Evolutionary conservation across 2,329 filamentous ascomycete genomes (phyloP).

Genomic region (Penicillium sp.): DNA sequence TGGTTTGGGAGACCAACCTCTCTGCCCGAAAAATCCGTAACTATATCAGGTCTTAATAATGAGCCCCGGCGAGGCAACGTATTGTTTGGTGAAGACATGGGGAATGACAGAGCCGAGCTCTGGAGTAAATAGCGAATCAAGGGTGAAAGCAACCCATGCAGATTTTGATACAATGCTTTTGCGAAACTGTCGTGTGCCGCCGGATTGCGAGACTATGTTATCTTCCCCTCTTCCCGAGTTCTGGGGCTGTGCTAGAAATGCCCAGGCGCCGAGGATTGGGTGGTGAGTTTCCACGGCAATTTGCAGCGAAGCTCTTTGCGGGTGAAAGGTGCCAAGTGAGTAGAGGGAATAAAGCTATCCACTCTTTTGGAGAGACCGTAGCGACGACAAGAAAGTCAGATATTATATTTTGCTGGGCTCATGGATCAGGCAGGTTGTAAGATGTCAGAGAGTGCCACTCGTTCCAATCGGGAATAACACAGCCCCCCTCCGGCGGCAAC

Average conservation of each 20-base stretch:
- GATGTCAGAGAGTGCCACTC: neutral
- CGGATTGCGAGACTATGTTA: conserved; percentile 1
- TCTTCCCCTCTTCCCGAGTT: conserved; percentile 4
- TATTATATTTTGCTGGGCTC: neutral
- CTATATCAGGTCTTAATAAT: conserved; percentile 18
- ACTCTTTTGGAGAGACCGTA: neutral
- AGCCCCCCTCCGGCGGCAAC: conserved; percentile 5
- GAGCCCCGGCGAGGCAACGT: conserved; percentile 12
- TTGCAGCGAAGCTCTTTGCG: neutral
- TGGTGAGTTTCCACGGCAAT: neutral
- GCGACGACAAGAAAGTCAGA: neutral
- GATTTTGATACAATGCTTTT: neutral
- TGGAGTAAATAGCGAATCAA: neutral
- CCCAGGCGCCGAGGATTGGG: conserved; percentile 13
- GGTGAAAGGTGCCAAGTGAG: conserved; percentile 2
- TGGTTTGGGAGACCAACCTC: conserved; percentile 14
- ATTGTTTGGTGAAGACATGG: conserved; percentile 7
- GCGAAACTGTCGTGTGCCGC: neutral
- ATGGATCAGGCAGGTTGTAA: neutral
- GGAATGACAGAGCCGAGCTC: neutral
- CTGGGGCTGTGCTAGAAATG: conserved; percentile 22
- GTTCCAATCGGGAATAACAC: neutral
- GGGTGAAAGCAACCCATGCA: neutral
- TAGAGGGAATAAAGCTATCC: neutral
- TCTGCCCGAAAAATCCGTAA: conserved; percentile 19